Evolutionary conservation across 257 asterid genomes (phyloP), one percentile per base, ranked within the genome.

Genomic region (Lycium barbarum): DNA sequence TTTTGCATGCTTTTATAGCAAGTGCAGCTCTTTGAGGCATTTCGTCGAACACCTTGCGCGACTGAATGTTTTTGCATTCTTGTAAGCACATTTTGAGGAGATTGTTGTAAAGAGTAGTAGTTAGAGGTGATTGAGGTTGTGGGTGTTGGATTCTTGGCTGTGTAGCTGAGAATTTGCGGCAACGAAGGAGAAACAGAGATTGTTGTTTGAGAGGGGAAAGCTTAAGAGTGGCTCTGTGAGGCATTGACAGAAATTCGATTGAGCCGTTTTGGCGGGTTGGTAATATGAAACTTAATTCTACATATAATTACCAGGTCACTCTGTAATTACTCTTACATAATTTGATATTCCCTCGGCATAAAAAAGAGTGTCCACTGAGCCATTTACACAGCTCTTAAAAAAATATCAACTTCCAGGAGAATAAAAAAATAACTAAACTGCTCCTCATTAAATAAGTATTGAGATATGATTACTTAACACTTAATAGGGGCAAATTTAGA

Each of bases 31-130:
- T 88, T 17, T 91, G 86, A 3, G 97, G 96, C 92, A 87, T 86
- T 92, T 83, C 91, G 85, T 92, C 95, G 94, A 95, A 80, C 92
- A 85, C 7, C 43, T 88, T 93, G 90, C 92, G 91, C 85, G 91
- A 74, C 85, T 91, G 95, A 45, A 93, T 59, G 81, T 88, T 87
- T 88, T 91, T 94, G 96, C 98, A 95, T 86, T 93, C 89, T 12
- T 76, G 88, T 65, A 90, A 61, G 82, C 96, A 96, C 84, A 38
- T 13, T n/a, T 88, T 26, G 6, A 86, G 22, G 12, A 96, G 84
- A 81, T 87, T 62, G 57, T 45, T 18, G 91, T 86, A 85, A 33
- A 58, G 14, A 36, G 54, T 63, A 35, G 71, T 84, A 63, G 68
- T 83, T 74, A 87, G 76, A 14, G 83, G 61, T 55, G 88, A 78